A percentile compares a stretch with the other conserved stretches of the same genome.
Evolutionary conservation across 2,329 filamentous ascomycete genomes (phyloP).

Genomic region (Fusarium torulosum): DNA sequence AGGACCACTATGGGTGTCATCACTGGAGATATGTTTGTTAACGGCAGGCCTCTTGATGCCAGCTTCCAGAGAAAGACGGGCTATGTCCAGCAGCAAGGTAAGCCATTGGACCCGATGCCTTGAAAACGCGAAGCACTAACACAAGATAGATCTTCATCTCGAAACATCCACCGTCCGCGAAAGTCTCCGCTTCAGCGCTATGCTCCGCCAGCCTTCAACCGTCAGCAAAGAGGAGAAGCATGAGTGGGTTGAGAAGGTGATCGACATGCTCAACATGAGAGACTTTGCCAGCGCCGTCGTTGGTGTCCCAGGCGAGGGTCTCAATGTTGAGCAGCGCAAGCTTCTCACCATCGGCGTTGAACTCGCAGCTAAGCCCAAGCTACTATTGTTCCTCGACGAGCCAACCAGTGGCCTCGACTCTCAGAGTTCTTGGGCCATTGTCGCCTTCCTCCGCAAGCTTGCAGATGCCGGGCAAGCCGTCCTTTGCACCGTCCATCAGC

Average conservation of each 20-base stretch:
- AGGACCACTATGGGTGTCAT: slow-evolving; percentile 72
- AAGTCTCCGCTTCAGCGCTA: slow-evolving; percentile 66
- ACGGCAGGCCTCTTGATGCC: slow-evolving; percentile 66
- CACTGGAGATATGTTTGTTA: slow-evolving; percentile 75
- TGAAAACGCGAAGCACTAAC: slow-evolving; percentile 5
- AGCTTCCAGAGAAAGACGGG: slow-evolving; percentile 75
- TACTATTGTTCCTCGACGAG: slow-evolving; percentile 73
- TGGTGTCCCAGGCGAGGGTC: slow-evolving; percentile 70
- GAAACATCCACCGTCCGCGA: slow-evolving; percentile 68
- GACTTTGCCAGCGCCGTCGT: slow-evolving; percentile 76
- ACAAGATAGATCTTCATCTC: slow-evolving; percentile 63
- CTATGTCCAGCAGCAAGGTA: slow-evolving; percentile 75
- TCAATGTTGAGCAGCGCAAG: slow-evolving; percentile 73
- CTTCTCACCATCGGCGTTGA: slow-evolving; percentile 73
- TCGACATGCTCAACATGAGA: slow-evolving; percentile 74
- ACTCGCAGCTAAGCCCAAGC: slow-evolving; percentile 67
- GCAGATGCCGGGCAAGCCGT: slow-evolving; percentile 66
- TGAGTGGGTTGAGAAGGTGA: slow-evolving; percentile 73
- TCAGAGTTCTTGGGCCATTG: slow-evolving; percentile 73
- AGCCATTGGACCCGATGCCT: neutral
- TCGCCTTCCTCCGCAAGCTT: slow-evolving; percentile 71
- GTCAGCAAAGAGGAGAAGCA: slow-evolving; percentile 70
- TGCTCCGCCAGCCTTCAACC: slow-evolving; percentile 67
- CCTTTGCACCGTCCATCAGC: slow-evolving; percentile 68
- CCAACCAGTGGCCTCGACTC: slow-evolving; percentile 73